Evolutionary conservation across 805 yeast genomes (phyloP).

Genomic region (Myxozyma melibiosi): DNA sequence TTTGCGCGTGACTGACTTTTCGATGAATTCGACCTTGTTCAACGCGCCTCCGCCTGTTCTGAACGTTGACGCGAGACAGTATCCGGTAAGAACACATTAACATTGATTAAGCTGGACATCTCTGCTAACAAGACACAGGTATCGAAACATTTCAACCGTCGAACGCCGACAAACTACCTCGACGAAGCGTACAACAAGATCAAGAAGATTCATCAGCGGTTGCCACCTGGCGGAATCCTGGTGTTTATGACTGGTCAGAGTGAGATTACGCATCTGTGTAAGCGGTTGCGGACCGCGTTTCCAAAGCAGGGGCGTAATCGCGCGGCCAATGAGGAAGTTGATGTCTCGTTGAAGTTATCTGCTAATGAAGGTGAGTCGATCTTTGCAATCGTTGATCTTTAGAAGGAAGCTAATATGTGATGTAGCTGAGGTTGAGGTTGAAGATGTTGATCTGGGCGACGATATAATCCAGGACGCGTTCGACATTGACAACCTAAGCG

Average conservation of each 20-base stretch:
- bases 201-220: slow-evolving; percentile 76
- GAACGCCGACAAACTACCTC: slow-evolving; percentile 74
- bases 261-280: slow-evolving; percentile 80
- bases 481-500: slow-evolving; percentile 40
- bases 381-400: slow-evolving; percentile 30
- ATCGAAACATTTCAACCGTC: slow-evolving; percentile 81
- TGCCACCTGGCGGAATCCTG: slow-evolving; percentile 94
- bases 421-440: slow-evolving; percentile 61
- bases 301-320: slow-evolving; percentile 50
- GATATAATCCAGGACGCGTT: slow-evolving; percentile 17
- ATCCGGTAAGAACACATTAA: slow-evolving; percentile 52
- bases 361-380: slow-evolving; percentile 38
- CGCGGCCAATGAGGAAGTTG: slow-evolving; percentile 37
- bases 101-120: background rate
- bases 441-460: slow-evolving; percentile 67
- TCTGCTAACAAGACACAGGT: slow-evolving; percentile 47
- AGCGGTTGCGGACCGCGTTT: slow-evolving; percentile 65
- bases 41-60: slow-evolving; percentile 78
- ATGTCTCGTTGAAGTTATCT: slow-evolving; percentile 25
- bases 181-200: slow-evolving; percentile 86
- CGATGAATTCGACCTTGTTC: slow-evolving; percentile 76
- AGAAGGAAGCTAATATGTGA: background rate
- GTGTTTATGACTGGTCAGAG: slow-evolving; percentile 93
- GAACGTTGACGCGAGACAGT: slow-evolving; percentile 89
- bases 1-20: slow-evolving; percentile 86